These are phyloP conservation scores for Fusarium sp. DNA, from an alignment of 2,329 filamentous ascomycete genomes.

Conservation along the genomic window DNA sequence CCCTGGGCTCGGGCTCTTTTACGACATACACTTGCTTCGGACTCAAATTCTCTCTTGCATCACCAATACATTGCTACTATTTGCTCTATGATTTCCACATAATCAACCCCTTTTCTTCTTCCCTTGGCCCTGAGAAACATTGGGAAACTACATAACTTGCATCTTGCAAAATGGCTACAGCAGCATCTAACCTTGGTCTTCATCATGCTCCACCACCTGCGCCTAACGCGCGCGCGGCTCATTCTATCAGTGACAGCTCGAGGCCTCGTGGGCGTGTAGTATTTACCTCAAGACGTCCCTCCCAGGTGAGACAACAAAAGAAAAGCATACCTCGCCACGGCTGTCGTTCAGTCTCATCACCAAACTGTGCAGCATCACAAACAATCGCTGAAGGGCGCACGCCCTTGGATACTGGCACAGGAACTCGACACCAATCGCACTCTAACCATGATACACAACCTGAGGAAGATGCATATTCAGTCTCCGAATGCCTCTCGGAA, in stretches of 20 bases:
- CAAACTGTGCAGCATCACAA: neutral
- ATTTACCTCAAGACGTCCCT: slow-evolving; percentile 45
- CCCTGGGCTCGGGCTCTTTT: neutral
- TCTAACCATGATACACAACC: neutral
- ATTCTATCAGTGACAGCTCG: slow-evolving; percentile 27
- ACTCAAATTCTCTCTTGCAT: slow-evolving; percentile 10
- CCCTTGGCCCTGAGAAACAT: slow-evolving; percentile 42
- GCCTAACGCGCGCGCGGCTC: slow-evolving; percentile 25
- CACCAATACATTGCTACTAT: slow-evolving; percentile 33
- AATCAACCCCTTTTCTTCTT: slow-evolving; percentile 4
- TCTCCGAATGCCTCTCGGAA: neutral
- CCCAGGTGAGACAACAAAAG: slow-evolving; percentile 40
- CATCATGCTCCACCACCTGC: slow-evolving; percentile 37
- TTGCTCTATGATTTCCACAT: slow-evolving; percentile 12
- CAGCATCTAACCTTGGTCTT: slow-evolving; percentile 49
- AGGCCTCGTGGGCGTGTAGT: slow-evolving; percentile 48
- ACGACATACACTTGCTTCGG: neutral
- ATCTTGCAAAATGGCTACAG: slow-evolving; percentile 47
- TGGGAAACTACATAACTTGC: slow-evolving; percentile 32
- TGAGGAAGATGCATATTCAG: neutral
- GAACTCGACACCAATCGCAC: neutral
- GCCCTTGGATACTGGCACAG: neutral
- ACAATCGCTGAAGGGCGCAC: neutral
- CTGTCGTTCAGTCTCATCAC: slow-evolving; percentile 18
- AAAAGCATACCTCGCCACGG: slow-evolving; percentile 9